Conservation (phyloP, 163 green algal species). For the Scenedesmus sp. region DNA sequence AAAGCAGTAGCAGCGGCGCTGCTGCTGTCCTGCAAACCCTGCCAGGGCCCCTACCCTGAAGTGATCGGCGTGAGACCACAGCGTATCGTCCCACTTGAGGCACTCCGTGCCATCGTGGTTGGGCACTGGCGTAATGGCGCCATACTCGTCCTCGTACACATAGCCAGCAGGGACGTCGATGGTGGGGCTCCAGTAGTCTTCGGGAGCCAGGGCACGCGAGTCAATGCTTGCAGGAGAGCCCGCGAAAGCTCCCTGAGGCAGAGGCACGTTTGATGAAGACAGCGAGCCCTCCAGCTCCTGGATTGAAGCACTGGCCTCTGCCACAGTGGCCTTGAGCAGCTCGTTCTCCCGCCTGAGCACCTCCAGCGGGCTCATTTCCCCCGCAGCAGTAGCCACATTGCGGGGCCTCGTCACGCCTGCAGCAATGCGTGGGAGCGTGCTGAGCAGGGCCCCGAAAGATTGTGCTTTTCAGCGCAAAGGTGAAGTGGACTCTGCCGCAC, state of each 20-base stretch:
- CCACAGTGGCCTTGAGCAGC: conserved; percentile 50
- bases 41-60: conserved; percentile 80
- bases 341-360: conserved; percentile 63
- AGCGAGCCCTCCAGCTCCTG: conserved; percentile 56
- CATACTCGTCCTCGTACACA: conserved; percentile 76
- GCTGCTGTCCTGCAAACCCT: neutral
- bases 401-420: conserved; percentile 1
- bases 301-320: conserved; percentile 30
- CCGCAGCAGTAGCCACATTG: neutral
- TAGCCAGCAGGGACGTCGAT: conserved; percentile 63
- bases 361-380: conserved; percentile 45
- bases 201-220: conserved; percentile 15
- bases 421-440: neutral
- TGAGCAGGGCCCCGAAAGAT: neutral
- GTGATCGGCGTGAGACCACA: conserved; percentile 91
- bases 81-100: conserved; percentile 91
- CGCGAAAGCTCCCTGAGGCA: neutral
- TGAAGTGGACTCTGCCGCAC: neutral
- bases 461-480: neutral
- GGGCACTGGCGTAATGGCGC: conserved; percentile 74
- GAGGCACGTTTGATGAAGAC: conserved; percentile 12
- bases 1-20: neutral
- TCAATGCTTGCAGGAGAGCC: neutral
- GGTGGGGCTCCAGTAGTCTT: conserved; percentile 81
- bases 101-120: conserved; percentile 93